Conservation (phyloP, 176 grass and related monocot genomes). For the Oropetium thomaeum region DNA sequence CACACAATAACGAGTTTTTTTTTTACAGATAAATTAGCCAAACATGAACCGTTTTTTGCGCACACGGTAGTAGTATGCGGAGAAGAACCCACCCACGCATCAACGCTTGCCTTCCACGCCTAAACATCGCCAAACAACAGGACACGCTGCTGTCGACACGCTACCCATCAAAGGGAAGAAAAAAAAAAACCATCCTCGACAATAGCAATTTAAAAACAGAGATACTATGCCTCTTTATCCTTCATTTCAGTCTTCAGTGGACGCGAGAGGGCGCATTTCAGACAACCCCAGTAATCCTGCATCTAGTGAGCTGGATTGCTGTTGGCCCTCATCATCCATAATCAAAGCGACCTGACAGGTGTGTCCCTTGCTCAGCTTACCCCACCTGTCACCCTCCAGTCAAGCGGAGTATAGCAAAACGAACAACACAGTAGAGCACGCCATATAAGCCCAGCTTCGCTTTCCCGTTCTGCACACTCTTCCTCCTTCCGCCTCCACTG, state of each 20-base stretch:
- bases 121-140: not conserved
- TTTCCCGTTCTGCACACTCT: conserved; percentile 2
- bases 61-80: not conserved
- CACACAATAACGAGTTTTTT: not conserved
- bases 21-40: not conserved
- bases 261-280: too few species aligned
- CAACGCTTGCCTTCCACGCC: conserved; percentile 20
- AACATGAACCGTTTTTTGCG: not conserved
- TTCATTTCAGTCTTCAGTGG: not conserved
- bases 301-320: not conserved
- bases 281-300: too few species aligned
- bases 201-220: too few species aligned
- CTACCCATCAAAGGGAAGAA: not conserved
- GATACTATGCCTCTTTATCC: not conserved
- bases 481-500: not conserved
- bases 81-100: not conserved
- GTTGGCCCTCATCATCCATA: not conserved
- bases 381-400: conserved; percentile 34
- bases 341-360: not conserved
- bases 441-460: conserved; percentile 1
- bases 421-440: not conserved
- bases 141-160: not conserved
- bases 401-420: not conserved
- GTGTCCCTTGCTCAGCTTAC: not conserved
- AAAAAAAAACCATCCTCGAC: not conserved